Evolutionary conservation across 305 asterid genomes (phyloP).

Genomic region (Fraxinus baroniana): DNA sequence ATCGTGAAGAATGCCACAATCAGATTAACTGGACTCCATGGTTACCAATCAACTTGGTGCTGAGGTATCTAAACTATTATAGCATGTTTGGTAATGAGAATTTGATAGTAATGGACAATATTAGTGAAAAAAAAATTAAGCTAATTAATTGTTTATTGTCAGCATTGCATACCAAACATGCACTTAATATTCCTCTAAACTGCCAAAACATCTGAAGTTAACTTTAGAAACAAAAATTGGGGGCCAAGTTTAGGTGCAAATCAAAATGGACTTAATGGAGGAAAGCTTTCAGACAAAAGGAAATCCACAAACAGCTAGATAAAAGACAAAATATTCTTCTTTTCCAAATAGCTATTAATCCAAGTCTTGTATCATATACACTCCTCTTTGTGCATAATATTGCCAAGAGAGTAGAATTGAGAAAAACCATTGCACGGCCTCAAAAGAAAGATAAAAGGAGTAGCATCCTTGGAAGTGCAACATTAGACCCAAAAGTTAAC

Average conservation of each 20-base stretch:
- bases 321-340: not conserved
- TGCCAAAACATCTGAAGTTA: constrained; percentile 8
- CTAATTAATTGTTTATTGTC: not conserved
- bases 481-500: not conserved
- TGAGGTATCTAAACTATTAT: not conserved
- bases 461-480: not conserved
- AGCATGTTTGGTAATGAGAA: not conserved
- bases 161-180: not conserved
- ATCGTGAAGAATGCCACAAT: constrained; percentile 1
- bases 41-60: not conserved
- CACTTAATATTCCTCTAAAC: not conserved
- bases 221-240: not conserved
- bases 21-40: not conserved
- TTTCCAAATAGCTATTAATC: not conserved
- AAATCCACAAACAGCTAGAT: not conserved
- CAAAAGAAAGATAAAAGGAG: not conserved
- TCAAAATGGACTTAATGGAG: not conserved
- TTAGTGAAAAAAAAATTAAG: not conserved
- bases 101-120: not conserved
- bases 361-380: not conserved
- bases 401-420: constrained; percentile 3
- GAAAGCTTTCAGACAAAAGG: not conserved
- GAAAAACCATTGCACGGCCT: constrained; percentile 13
- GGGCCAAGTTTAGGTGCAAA: not conserved
- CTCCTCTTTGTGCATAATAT: not conserved